These are phyloP conservation scores for Pseudopediastrum boryanum DNA, from an alignment of 139 green algal genomes.

Conservation along the genomic window DNA sequence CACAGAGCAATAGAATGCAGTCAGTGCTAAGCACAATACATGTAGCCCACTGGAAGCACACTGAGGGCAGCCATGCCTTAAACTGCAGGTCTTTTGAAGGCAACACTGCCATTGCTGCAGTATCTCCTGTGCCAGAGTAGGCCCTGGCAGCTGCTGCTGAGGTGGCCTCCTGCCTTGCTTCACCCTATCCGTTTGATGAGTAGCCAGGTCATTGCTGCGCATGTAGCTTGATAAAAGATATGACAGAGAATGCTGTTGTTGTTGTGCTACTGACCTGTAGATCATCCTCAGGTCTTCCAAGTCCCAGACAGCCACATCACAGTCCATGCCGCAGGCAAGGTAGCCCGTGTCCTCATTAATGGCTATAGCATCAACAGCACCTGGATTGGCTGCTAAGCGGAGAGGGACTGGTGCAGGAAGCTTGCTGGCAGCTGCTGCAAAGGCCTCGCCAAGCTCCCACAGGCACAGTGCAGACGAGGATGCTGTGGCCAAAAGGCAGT, in stretches of 20 bases:
- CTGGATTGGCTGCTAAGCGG: neutral
- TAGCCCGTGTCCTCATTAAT: neutral
- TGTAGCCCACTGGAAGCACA: too few relatives aligned
- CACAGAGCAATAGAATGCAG: neutral
- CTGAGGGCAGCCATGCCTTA: too few relatives aligned
- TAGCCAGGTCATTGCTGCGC: too few relatives aligned
- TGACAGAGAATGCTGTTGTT: too few relatives aligned
- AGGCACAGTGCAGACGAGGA: neutral
- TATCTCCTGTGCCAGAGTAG: too few relatives aligned
- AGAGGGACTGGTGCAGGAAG: slow-evolving; percentile 14
- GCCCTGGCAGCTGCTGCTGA: too few relatives aligned
- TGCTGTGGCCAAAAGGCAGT: slow-evolving; percentile 2
- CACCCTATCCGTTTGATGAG: too few relatives aligned
- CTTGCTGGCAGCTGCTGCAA: neutral
- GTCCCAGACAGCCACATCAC: slow-evolving; percentile 15
- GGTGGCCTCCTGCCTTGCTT: too few relatives aligned
- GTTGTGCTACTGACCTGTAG: slow-evolving; percentile 13
- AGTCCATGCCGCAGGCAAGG: neutral
- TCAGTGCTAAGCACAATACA: too few relatives aligned
- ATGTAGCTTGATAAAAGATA: too few relatives aligned
- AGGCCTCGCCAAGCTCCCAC: slow-evolving; percentile 17
- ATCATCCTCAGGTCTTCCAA: neutral
- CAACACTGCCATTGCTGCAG: too few relatives aligned
- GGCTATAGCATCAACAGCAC: neutral
- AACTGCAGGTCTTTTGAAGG: too few relatives aligned